Evolutionary conservation across 192 early-diverging fungal genomes (phyloP).

Genomic region (Radiomyces spectabilis): DNA sequence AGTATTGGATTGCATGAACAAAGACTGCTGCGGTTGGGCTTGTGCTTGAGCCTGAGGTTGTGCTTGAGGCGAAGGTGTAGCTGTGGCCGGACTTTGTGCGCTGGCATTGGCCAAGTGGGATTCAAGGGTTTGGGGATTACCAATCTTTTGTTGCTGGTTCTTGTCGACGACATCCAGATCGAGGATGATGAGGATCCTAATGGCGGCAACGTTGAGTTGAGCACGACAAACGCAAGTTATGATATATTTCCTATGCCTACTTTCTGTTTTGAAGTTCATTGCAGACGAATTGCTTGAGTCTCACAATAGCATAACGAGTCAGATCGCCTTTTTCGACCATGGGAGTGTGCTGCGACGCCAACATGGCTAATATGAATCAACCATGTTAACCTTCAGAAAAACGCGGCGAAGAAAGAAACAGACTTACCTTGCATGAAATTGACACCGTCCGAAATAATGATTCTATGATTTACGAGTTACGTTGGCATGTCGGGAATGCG

Average conservation of each 20-base stretch:
- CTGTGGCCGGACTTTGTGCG: neutral
- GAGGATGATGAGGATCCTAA: neutral
- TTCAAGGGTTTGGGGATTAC: neutral
- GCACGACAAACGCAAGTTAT: no score
- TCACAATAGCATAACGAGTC: constrained; percentile 44
- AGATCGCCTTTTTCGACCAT: constrained; percentile 36
- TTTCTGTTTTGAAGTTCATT: constrained; percentile 43
- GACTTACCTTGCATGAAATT: constrained; percentile 56
- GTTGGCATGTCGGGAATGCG: neutral
- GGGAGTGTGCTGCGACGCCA: constrained; percentile 43
- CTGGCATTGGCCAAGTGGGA: neutral
- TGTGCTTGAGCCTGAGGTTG: constrained; percentile 26
- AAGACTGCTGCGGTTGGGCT: constrained; percentile 24
- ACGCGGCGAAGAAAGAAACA: neutral
- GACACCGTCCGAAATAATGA: constrained; percentile 59
- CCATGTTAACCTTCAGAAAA: no score
- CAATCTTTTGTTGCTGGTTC: neutral
- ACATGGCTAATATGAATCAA: constrained; percentile 52
- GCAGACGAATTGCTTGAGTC: constrained; percentile 35
- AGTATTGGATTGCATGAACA: neutral
- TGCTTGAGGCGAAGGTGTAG: constrained; percentile 12
- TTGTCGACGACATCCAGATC: neutral
- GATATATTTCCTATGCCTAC: constrained; percentile 20
- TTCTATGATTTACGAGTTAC: constrained; percentile 20
- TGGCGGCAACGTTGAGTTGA: neutral